Conservation (phyloP, 805 yeast species). For the Schizosaccharomyces osmophilus region DNA sequence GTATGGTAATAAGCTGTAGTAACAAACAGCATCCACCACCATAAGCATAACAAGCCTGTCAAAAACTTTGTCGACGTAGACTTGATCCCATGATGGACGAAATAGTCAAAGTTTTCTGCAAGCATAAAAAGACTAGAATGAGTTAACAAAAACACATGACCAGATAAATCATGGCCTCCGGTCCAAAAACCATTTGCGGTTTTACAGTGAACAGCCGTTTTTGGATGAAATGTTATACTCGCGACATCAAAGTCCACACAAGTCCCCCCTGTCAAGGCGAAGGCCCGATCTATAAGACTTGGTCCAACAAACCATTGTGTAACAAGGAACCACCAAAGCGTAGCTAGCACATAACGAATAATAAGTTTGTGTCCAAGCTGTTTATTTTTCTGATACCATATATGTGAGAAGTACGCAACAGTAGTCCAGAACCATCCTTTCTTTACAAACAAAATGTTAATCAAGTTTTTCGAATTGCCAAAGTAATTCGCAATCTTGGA, state of each 20-base stretch:
- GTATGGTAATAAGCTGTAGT: constrained; percentile 75
- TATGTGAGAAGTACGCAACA: constrained; percentile 15
- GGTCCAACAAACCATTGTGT: constrained; percentile 71
- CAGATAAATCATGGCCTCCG: constrained; percentile 92
- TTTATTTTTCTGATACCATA: constrained; percentile 4
- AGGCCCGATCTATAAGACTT: constrained; percentile 75
- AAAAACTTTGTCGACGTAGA: constrained; percentile 14
- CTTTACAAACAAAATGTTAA: constrained; percentile 60
- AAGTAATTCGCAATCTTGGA: constrained; percentile 11
- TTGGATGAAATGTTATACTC: constrained; percentile 1
- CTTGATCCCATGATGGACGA: neutral
- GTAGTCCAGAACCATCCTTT: constrained; percentile 86
- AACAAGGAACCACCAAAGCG: constrained; percentile 64
- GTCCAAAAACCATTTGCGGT: constrained; percentile 38
- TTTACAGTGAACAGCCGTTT: constrained; percentile 25
- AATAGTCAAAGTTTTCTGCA: constrained; percentile 29
- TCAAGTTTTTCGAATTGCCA: constrained; percentile 31
- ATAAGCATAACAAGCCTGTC: constrained; percentile 17
- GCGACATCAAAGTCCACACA: constrained; percentile 20
- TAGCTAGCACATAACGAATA: constrained; percentile 26
- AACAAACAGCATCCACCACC: constrained; percentile 74
- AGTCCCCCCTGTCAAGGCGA: constrained; percentile 57
- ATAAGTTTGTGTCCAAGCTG: neutral
- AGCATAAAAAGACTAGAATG: constrained; percentile 41
- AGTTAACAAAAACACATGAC: constrained; percentile 63